Conservation (phyloP, 345 rosid species). For the Hibiscus mutabilis region DNA sequence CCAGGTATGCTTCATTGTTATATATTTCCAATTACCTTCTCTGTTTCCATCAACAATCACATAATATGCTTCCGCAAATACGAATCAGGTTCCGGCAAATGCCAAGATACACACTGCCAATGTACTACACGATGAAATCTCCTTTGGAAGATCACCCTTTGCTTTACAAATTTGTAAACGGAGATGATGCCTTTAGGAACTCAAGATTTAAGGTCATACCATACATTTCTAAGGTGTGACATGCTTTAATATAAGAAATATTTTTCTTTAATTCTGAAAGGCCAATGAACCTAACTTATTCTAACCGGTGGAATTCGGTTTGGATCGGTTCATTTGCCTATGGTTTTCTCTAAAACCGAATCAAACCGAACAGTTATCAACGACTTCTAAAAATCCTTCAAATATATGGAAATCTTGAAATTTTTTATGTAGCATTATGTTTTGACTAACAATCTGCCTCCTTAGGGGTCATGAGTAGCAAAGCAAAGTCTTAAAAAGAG, state of each 20-base stretch:
- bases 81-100: slow-evolving; percentile 52
- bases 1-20: slow-evolving; percentile 37
- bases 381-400: too few species aligned
- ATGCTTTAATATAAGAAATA: not conserved
- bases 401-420: too few species aligned
- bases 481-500: slow-evolving; percentile 94
- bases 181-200: slow-evolving; percentile 79
- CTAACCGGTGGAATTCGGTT: too few species aligned
- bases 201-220: slow-evolving; percentile 97
- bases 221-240: slow-evolving; percentile 64
- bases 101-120: slow-evolving; percentile 46
- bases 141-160: slow-evolving; percentile 68
- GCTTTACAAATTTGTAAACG: slow-evolving; percentile 69
- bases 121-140: slow-evolving; percentile 64
- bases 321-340: not conserved
- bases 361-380: too few species aligned
- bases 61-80: not conserved
- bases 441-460: not conserved
- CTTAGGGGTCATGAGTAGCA: slow-evolving; percentile 89
- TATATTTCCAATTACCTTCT: not conserved
- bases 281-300: too few species aligned
- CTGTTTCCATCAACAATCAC: not conserved
- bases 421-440: not conserved
- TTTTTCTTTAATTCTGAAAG: too few species aligned
- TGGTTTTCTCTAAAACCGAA: too few species aligned